Percentiles rank a stretch among this genome's conserved stretches.
These are phyloP conservation scores for Gyrodon lividus DNA, from an alignment of 768 basidiomycete genomes.

Conservation along the genomic window DNA sequence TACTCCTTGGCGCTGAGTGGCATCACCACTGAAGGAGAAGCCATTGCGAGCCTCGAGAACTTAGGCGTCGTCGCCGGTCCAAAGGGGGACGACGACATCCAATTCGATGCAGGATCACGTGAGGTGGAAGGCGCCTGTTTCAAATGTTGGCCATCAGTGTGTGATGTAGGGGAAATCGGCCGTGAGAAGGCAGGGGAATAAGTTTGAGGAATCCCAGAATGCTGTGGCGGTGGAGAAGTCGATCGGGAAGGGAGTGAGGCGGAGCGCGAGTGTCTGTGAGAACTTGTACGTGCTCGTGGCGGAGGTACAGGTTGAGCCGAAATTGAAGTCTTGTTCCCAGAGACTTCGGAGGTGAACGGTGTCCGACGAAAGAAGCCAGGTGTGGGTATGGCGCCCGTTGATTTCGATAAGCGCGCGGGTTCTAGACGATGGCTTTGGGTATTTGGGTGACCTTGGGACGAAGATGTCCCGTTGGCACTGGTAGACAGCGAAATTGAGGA, in stretches of 20 bases:
- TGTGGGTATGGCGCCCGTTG: constrained; percentile 6
- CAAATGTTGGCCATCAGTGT: neutral
- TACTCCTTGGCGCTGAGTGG: constrained; percentile 31
- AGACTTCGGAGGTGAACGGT: neutral
- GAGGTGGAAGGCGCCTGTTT: constrained; percentile 21
- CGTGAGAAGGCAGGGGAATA: constrained; percentile 17
- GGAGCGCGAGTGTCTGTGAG: constrained; percentile 20
- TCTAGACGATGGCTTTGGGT: neutral
- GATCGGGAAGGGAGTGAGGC: constrained; percentile 7
- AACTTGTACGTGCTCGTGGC: constrained; percentile 22
- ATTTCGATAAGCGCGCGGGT: constrained; percentile 13
- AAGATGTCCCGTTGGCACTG: constrained; percentile 12
- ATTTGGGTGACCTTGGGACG: constrained; percentile 18
- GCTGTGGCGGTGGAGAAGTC: neutral
- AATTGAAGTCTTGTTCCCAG: constrained; percentile 2
- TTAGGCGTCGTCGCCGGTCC: constrained; percentile 28
- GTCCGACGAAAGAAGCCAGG: constrained; percentile 9
- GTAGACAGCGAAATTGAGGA: constrained; percentile 22
- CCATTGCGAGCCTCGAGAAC: constrained; percentile 31
- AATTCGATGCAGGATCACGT: constrained; percentile 28
- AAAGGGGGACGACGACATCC: constrained; percentile 30
- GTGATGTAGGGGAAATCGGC: neutral
- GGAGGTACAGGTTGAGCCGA: constrained; percentile 8
- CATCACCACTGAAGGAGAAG: constrained; percentile 30
- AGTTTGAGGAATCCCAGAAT: constrained; percentile 9